phyloP scores from a whole-genome alignment of 1,284 basidiomycete genomes.

The Ceratobasidium sp. region DNA sequence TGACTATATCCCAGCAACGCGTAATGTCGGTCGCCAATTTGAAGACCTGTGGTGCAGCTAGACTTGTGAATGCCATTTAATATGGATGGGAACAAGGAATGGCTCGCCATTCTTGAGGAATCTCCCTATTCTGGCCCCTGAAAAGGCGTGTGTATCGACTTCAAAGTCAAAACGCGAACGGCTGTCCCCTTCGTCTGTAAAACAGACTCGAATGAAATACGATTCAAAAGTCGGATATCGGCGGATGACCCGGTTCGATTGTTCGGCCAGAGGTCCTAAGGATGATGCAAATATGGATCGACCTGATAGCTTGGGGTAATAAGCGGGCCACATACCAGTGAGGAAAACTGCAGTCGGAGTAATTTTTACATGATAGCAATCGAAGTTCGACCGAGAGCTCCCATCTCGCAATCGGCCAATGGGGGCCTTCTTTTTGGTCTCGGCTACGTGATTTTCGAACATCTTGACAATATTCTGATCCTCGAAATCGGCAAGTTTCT shows the following conservation, averaged over 20 bases:
- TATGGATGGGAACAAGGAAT: neutral
- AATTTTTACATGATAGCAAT: constrained; percentile 36
- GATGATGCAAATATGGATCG: neutral
- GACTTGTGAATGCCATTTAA: neutral
- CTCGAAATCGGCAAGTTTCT: constrained; percentile 29
- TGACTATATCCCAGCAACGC: constrained; percentile 33
- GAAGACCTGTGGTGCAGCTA: neutral
- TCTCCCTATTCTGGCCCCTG: constrained; percentile 27
- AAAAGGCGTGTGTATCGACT: constrained; percentile 41
- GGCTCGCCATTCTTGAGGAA: constrained; percentile 39
- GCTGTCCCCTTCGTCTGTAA: constrained; percentile 42
- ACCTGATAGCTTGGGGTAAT: no score
- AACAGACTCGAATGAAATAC: constrained; percentile 43
- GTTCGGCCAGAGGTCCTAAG: constrained; percentile 42
- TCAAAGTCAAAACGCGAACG: constrained; percentile 41
- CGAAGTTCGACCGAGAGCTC: constrained; percentile 18
- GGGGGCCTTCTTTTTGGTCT: neutral
- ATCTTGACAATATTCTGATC: constrained; percentile 4
- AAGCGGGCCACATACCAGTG: constrained; percentile 15
- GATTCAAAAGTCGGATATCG: constrained; percentile 39
- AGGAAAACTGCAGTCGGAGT: constrained; percentile 42
- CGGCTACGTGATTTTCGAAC: neutral
- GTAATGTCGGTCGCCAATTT: constrained; percentile 2
- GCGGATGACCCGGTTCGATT: constrained; percentile 44
- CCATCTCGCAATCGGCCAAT: neutral